Conservation (phyloP, 345 rosid species). For the Reutealis trisperma region DNA sequence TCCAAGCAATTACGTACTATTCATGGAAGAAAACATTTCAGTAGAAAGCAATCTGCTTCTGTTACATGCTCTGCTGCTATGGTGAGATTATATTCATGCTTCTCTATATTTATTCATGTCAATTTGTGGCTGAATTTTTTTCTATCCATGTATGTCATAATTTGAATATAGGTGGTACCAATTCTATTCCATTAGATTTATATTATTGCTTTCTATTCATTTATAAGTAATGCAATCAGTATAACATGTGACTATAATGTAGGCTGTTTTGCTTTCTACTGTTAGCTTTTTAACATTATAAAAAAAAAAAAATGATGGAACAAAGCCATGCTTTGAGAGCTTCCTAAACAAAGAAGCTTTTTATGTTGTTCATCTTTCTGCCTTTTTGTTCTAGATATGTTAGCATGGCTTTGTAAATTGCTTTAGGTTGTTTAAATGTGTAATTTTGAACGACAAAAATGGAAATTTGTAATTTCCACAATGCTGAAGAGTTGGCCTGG, state of each 20-base stretch:
- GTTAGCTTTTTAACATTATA: too few species aligned
- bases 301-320: not conserved
- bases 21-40: not conserved
- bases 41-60: conserved; percentile 2
- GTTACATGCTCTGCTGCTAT: conserved; percentile 9
- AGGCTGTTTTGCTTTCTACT: not conserved
- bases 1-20: not conserved
- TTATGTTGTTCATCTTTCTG: not conserved
- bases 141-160: too few species aligned
- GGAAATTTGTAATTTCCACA: not conserved
- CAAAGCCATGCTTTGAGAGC: not conserved
- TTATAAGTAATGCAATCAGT: not conserved
- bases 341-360: not conserved
- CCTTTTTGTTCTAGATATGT: not conserved
- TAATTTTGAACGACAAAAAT: not conserved
- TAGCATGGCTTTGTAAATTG: too few species aligned
- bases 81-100: conserved; percentile 3
- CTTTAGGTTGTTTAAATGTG: not conserved
- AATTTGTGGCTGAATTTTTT: not conserved
- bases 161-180: not conserved
- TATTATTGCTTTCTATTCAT: not conserved
- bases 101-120: not conserved
- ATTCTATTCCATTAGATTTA: not conserved
- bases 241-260: not conserved
- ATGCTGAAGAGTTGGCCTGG: not conserved